These are phyloP conservation scores for Hylodesmum podocarpum DNA, from an alignment of 306 rosid genomes.

Conservation along the genomic window DNA sequence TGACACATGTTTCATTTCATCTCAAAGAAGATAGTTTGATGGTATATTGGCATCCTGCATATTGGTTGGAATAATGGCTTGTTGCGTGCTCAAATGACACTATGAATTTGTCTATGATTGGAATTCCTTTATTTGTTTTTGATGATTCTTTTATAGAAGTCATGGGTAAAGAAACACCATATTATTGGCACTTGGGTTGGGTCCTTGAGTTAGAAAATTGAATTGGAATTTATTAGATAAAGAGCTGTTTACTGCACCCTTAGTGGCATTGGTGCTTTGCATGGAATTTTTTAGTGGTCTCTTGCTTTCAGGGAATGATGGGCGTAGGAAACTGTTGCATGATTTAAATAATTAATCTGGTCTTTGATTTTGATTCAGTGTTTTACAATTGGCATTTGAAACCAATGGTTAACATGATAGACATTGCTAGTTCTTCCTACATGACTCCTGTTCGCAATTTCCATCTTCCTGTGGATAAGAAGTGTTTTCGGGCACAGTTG, in stretches of 20 bases:
- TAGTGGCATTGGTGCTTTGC: not conserved
- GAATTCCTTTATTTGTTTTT: not conserved
- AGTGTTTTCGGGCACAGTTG: constrained; percentile 11
- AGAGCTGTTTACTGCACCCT: not conserved
- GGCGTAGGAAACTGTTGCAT: not conserved
- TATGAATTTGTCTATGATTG: not conserved
- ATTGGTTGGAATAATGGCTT: not conserved
- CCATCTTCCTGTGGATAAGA: not conserved
- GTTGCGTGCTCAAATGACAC: not conserved
- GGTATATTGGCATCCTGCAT: constrained; percentile 12
- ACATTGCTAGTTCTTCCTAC: constrained; percentile 13
- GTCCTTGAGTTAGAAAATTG: constrained; percentile 10
- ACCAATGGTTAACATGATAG: not conserved
- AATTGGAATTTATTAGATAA: not conserved
- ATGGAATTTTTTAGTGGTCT: not conserved
- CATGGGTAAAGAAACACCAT: not conserved
- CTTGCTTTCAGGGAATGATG: not conserved
- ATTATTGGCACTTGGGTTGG: not conserved
- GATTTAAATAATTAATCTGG: not conserved
- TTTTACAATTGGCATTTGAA: constrained; percentile 1
- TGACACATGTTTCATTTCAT: not conserved
- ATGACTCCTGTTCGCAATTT: not conserved
- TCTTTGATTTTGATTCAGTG: not conserved
- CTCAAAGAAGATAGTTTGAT: not conserved
- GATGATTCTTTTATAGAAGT: constrained; percentile 10